These are phyloP conservation scores for Termitomyces sp. DNA, from an alignment of 768 basidiomycete genomes.

Conservation along the genomic window DNA sequence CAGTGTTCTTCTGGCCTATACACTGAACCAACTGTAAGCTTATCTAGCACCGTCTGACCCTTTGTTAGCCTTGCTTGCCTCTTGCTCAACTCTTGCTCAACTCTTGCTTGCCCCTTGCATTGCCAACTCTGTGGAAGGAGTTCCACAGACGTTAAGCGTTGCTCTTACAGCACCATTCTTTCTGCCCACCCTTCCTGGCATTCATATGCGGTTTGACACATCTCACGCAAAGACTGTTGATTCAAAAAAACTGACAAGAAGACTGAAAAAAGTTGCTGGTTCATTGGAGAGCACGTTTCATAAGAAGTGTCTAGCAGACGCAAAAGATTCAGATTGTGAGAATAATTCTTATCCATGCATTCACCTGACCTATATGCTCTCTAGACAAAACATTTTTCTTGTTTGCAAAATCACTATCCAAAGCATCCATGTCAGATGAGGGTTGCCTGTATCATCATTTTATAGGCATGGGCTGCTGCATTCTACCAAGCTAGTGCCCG, in stretches of 20 bases:
- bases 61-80: too few species aligned
- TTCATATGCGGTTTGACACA: constrained; percentile 76
- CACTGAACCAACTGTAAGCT: too few species aligned
- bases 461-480: constrained; percentile 65
- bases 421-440: too few species aligned
- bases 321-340: constrained; percentile 65
- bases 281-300: constrained; percentile 65
- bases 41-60: too few species aligned
- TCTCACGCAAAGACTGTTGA: constrained; percentile 30
- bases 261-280: constrained; percentile 46
- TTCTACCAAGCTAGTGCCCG: constrained; percentile 87
- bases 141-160: too few species aligned
- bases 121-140: too few species aligned
- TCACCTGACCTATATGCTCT: not conserved
- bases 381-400: constrained; percentile 79
- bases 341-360: not conserved
- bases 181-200: constrained; percentile 85
- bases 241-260: constrained; percentile 38
- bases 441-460: constrained; percentile 48
- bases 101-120: too few species aligned
- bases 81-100: too few species aligned
- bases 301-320: constrained; percentile 53
- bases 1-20: too few species aligned
- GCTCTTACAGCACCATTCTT: too few species aligned
- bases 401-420: constrained; percentile 80